phyloP scores from a whole-genome alignment of 805 yeast species.

The Saccharomyces jurei region DNA sequence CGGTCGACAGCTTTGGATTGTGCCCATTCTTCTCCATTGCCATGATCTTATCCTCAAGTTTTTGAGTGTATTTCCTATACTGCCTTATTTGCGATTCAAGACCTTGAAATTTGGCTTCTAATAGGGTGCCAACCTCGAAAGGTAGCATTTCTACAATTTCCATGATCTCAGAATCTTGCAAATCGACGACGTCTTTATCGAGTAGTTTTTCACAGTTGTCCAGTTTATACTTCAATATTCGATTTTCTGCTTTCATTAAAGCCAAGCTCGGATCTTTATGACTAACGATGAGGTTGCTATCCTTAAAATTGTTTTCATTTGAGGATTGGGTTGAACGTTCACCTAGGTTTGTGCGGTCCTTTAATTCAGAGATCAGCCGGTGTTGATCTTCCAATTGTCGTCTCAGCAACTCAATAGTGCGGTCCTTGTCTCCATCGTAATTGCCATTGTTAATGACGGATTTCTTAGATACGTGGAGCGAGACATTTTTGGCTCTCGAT shows the following conservation, averaged over 20 bases:
- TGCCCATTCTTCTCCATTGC: slow-evolving; percentile 14
- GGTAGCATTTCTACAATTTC: slow-evolving; percentile 53
- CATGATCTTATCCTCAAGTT: slow-evolving; percentile 12
- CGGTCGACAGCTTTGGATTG: not conserved
- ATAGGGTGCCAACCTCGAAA: slow-evolving; percentile 34
- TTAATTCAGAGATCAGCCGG: slow-evolving; percentile 40
- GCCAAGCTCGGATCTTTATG: slow-evolving; percentile 30
- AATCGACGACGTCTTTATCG: slow-evolving; percentile 49
- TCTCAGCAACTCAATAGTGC: slow-evolving; percentile 47
- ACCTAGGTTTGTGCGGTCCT: slow-evolving; percentile 5
- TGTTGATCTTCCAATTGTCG: slow-evolving; percentile 55
- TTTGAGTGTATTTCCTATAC: slow-evolving; percentile 17
- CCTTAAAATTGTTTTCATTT: not conserved
- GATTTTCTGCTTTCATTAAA: slow-evolving; percentile 54
- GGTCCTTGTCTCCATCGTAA: slow-evolving; percentile 35
- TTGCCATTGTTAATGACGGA: slow-evolving; percentile 25
- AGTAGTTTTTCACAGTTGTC: slow-evolving; percentile 61
- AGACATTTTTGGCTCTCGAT: slow-evolving; percentile 82
- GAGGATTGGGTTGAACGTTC: slow-evolving; percentile 7
- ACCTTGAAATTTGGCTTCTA: slow-evolving; percentile 24
- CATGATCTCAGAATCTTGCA: slow-evolving; percentile 43
- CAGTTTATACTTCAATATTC: slow-evolving; percentile 53
- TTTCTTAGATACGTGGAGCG: slow-evolving; percentile 54
- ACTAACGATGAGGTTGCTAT: slow-evolving; percentile 1
- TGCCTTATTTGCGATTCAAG: slow-evolving; percentile 28